These are phyloP conservation scores for Biscogniauxia mediterranea DNA, from an alignment of 2,329 filamentous ascomycete species.

Conservation along the genomic window DNA sequence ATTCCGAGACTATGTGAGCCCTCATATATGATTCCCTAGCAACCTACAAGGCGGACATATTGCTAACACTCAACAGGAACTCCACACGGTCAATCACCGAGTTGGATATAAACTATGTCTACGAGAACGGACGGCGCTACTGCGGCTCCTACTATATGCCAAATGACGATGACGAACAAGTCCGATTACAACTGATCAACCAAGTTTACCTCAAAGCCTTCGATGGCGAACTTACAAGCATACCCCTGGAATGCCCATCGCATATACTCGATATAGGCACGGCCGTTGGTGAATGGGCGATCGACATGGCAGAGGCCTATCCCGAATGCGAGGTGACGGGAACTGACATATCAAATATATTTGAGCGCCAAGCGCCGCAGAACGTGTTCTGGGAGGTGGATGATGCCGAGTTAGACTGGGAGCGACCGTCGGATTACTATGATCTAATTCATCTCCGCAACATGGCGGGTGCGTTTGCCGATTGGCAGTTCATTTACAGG, in stretches of 20 bases:
- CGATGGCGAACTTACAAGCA: slow-evolving; percentile 44
- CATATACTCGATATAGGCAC: slow-evolving; percentile 59
- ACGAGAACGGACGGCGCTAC: slow-evolving; percentile 62
- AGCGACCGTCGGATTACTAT: slow-evolving; percentile 49
- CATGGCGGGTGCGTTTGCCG: slow-evolving; percentile 54
- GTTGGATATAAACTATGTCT: slow-evolving; percentile 52
- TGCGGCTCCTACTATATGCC: slow-evolving; percentile 64
- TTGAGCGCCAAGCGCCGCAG: slow-evolving; percentile 54
- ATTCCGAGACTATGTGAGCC: slow-evolving; percentile 42
- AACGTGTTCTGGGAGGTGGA: slow-evolving; percentile 61
- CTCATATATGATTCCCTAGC: neutral
- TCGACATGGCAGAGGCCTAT: slow-evolving; percentile 52
- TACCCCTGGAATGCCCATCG: slow-evolving; percentile 39
- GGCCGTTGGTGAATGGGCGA: slow-evolving; percentile 54
- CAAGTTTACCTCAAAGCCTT: slow-evolving; percentile 59
- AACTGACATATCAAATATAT: slow-evolving; percentile 58
- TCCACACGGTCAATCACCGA: slow-evolving; percentile 50
- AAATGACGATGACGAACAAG: slow-evolving; percentile 64
- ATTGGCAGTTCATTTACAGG: slow-evolving; percentile 55
- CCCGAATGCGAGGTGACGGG: slow-evolving; percentile 56
- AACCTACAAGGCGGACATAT: neutral
- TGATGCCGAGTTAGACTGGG: slow-evolving; percentile 58
- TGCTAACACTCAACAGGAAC: slow-evolving; percentile 23
- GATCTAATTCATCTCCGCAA: slow-evolving; percentile 58
- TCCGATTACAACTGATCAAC: slow-evolving; percentile 59